Percentiles rank a stretch among this genome's conserved stretches.
Conservation (phyloP, 2,329 filamentous ascomycete species). For the Aureobasidium sp. region DNA sequence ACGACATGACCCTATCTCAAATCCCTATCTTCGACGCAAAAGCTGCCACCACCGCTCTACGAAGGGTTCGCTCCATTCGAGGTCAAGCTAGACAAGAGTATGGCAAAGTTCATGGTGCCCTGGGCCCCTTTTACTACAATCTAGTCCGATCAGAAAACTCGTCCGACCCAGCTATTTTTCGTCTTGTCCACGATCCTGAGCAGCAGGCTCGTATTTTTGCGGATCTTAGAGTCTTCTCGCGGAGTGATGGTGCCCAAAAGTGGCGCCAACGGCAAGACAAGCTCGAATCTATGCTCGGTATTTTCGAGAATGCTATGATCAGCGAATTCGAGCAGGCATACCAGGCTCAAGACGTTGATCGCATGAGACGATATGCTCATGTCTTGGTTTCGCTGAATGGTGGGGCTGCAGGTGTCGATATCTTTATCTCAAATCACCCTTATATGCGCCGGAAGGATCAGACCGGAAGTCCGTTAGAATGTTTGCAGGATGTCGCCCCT, state of each 20-base stretch:
- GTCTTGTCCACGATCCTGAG: slow-evolving; percentile 78
- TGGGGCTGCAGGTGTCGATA: slow-evolving; percentile 66
- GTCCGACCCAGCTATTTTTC: slow-evolving; percentile 75
- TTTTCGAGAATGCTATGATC: slow-evolving; percentile 86
- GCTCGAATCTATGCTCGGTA: slow-evolving; percentile 62
- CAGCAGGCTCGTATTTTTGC: slow-evolving; percentile 83
- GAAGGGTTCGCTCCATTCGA: slow-evolving; percentile 65
- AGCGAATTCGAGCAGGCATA: slow-evolving; percentile 91
- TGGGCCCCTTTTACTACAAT: slow-evolving; percentile 84
- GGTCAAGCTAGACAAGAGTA: slow-evolving; percentile 85
- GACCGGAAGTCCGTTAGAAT: slow-evolving; percentile 69
- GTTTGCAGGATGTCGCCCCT: slow-evolving; percentile 58
- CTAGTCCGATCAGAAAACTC: slow-evolving; percentile 62
- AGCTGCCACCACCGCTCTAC: slow-evolving; percentile 57
- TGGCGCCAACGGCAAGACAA: slow-evolving; percentile 63
- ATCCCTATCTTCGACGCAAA: slow-evolving; percentile 25
- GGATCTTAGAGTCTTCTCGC: slow-evolving; percentile 69
- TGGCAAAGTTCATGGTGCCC: slow-evolving; percentile 77
- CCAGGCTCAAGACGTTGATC: slow-evolving; percentile 76
- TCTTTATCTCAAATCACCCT: slow-evolving; percentile 79
- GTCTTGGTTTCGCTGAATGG: slow-evolving; percentile 78
- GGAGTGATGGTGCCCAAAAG: slow-evolving; percentile 71
- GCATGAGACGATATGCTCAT: slow-evolving; percentile 82
- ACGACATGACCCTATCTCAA: slow-evolving; percentile 55
- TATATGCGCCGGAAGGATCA: slow-evolving; percentile 66